Evolutionary conservation across 192 early-diverging fungal species (phyloP).

Genomic region (Rhizophagus sp.): DNA sequence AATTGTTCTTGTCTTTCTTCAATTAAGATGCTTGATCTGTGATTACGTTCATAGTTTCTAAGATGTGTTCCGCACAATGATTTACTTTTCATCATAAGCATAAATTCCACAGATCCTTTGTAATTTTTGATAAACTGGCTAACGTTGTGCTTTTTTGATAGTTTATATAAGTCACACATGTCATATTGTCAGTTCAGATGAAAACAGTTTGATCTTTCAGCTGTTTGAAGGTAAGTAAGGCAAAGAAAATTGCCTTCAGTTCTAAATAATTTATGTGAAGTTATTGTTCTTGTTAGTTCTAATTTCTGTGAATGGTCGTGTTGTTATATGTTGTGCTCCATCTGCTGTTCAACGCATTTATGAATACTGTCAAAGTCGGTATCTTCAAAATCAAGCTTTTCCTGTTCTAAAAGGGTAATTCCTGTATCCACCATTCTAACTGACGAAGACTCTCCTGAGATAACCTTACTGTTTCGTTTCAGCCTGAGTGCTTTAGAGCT

Average conservation of each 20-base stretch:
- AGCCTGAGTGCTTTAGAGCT: no score
- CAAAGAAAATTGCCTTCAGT: not conserved
- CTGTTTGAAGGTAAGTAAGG: not conserved
- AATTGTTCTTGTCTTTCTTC: not conserved
- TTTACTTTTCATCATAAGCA: not conserved
- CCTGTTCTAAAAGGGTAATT: no score
- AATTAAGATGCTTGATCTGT: not conserved
- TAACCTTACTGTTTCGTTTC: no score
- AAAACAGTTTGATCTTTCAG: not conserved
- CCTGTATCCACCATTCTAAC: no score
- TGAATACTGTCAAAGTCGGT: not conserved
- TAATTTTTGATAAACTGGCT: not conserved
- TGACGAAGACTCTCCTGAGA: no score
- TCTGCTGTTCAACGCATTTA: no score
- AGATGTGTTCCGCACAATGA: not conserved
- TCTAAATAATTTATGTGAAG: not conserved
- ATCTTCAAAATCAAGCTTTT: no score
- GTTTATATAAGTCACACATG: no score
- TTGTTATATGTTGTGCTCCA: no score
- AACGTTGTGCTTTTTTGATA: not conserved
- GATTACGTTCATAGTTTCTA: not conserved
- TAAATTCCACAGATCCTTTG: not conserved
- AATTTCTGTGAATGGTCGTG: no score
- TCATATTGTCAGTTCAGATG: not conserved
- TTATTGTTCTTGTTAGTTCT: no score